Evolutionary conservation across 805 yeast species (phyloP).

Genomic region (Debaryomyces hansenii): DNA sequence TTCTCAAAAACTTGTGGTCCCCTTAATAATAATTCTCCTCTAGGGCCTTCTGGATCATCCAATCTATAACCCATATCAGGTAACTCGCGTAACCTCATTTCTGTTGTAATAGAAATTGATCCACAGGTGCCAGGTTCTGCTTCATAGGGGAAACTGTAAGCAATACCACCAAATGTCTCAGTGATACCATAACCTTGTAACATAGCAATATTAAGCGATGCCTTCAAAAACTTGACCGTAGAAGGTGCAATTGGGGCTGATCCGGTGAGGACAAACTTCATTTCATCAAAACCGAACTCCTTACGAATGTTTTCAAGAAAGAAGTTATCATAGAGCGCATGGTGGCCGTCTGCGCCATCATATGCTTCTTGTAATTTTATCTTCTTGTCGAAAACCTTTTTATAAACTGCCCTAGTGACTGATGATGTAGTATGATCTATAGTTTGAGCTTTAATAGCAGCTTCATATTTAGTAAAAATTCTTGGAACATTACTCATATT

Average conservation of each 20-base stretch:
- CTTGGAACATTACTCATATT: slow-evolving; percentile 33
- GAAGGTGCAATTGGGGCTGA: slow-evolving; percentile 71
- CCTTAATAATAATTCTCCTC: slow-evolving; percentile 57
- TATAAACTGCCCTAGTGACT: slow-evolving; percentile 16
- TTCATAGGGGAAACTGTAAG: slow-evolving; percentile 43
- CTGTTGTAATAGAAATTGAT: slow-evolving; percentile 51
- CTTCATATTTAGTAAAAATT: slow-evolving; percentile 39
- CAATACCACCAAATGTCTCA: slow-evolving; percentile 60
- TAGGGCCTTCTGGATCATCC: slow-evolving; percentile 30
- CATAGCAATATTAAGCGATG: slow-evolving; percentile 58
- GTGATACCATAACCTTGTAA: slow-evolving; percentile 76
- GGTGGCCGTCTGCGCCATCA: slow-evolving; percentile 37
- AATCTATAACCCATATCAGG: slow-evolving; percentile 58
- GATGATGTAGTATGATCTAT: slow-evolving; percentile 2
- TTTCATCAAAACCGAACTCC: slow-evolving; percentile 27
- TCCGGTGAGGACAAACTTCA: slow-evolving; percentile 35
- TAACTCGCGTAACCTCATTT: slow-evolving; percentile 56
- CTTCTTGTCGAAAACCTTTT: slow-evolving; percentile 20
- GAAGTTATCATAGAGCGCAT: slow-evolving; percentile 32
- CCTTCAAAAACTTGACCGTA: slow-evolving; percentile 60
- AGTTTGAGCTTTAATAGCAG: slow-evolving; percentile 11
- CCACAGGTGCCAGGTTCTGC: slow-evolving; percentile 32
- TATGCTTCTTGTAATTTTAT: slow-evolving; percentile 32
- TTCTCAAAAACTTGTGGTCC: slow-evolving; percentile 56
- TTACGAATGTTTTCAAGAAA: slow-evolving; percentile 17